Base-by-base conservation (phyloP, 2,329 filamentous ascomycete species). In the Beauveria caledonica region DNA sequence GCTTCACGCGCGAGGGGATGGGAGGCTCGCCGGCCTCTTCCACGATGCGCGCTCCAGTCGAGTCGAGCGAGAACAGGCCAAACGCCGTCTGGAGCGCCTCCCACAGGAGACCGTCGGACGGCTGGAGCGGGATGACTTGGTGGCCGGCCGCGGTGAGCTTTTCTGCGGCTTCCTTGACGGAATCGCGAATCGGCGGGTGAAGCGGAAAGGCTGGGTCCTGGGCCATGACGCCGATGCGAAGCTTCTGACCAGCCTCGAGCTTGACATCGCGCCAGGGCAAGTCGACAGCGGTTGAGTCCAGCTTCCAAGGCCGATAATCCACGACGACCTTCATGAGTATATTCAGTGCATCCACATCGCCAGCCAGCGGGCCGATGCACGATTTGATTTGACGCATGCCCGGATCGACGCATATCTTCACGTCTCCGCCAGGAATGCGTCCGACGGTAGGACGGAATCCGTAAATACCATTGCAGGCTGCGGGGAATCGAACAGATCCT, bases 391-490 rank as follows among this genome's bases (percentile, higher is more conserved):
- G 68, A 0, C 66, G 66, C 13, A 67, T 49, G 17, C 60, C 60
- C 6, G 29, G 33, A 11, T 46, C 45, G 29, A 23, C 10, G 13
- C 8, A 19, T 6, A 40, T 13, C 46, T 61, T 27, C 21, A 69
- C 62, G 0, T 66, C 66, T 0, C 58, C 59, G 3, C 62, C 68
- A 0, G 84, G 82, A 56, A 86, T 83, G 2, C 85, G 77, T 15
- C 82, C 81, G 51, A 79, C 77, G 0, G 80, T 84, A 0, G 83
- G 80, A 4, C 78, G 76, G 21, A 85, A 75, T 2, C 81, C 80
- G 64, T 80, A 84, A 52, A 82, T 78, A 3, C 82, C 81, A 2
- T 80, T 81, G 63, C 79, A 83, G 0, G 80, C 74, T 2, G 82
- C 81, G 0, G 75, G 74, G 7, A 76, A 74, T 6, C 83, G 78